phyloP scores from a whole-genome alignment of 768 basidiomycete species.

The Kwoniella sp. region DNA sequence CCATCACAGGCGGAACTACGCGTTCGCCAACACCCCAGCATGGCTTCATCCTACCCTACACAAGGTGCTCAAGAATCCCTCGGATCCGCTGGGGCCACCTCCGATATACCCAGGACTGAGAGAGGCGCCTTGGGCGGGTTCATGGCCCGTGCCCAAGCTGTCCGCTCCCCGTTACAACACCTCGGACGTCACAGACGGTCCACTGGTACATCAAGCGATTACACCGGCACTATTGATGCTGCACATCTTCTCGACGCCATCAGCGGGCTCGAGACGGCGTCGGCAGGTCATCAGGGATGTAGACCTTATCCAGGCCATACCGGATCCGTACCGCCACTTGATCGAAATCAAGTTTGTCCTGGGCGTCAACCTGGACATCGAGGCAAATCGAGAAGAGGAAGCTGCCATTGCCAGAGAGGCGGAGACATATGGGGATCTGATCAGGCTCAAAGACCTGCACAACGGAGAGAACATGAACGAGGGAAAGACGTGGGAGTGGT shows the following conservation, averaged over 20 bases:
- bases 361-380: neutral
- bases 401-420: conserved; percentile 18
- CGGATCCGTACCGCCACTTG: conserved; percentile 16
- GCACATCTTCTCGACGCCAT: conserved; percentile 29
- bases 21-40: neutral
- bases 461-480: conserved; percentile 39
- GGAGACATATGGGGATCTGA: conserved; percentile 28
- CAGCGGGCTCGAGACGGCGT: conserved; percentile 1
- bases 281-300: conserved; percentile 14
- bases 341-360: conserved; percentile 30
- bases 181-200: neutral
- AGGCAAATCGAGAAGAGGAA: conserved; percentile 13
- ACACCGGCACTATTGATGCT: conserved; percentile 13
- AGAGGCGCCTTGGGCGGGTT: conserved; percentile 4
- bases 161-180: neutral
- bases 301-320: conserved; percentile 6
- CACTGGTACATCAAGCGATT: neutral
- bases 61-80: conserved; percentile 4
- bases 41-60: neutral
- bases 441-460: conserved; percentile 25
- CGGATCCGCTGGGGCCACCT: conserved; percentile 1
- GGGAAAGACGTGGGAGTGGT: conserved; percentile 39
- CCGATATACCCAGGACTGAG: neutral
- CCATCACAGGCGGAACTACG: conserved; percentile 1
- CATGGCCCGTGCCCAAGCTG: neutral